phyloP scores from a whole-genome alignment of 2,329 filamentous ascomycete genomes.

The Xylariaceae sp. region DNA sequence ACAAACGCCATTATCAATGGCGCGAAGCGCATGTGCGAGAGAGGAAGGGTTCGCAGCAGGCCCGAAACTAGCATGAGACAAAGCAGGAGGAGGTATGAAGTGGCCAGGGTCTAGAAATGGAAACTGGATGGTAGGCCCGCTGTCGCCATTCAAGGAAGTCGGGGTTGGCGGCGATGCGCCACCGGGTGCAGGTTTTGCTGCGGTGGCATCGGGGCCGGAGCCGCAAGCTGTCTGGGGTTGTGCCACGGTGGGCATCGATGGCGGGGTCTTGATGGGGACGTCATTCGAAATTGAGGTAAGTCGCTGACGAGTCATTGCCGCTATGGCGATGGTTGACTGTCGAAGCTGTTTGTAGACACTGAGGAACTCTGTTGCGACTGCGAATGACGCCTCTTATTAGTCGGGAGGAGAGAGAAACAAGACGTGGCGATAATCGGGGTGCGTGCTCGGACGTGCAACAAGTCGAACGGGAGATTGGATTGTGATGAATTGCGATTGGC shows the following conservation, averaged over 20 bases:
- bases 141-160: constrained; percentile 23
- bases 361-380: constrained; percentile 25
- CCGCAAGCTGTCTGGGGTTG: constrained; percentile 13
- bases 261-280: constrained; percentile 21
- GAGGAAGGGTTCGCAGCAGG: constrained; percentile 33
- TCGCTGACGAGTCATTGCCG: constrained; percentile 33
- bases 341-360: constrained; percentile 27
- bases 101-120: constrained; percentile 13
- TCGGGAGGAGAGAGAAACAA: constrained; percentile 4
- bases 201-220: constrained; percentile 11
- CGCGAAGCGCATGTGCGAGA: constrained; percentile 39
- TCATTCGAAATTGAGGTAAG: constrained; percentile 21
- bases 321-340: constrained; percentile 30
- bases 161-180: constrained; percentile 25
- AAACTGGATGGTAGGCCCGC: constrained; percentile 13
- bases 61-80: constrained; percentile 27
- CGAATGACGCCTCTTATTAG: constrained; percentile 16
- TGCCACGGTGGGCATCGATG: constrained; percentile 24
- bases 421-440: constrained; percentile 21
- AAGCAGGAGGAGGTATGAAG: constrained; percentile 26
- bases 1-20: constrained; percentile 40
- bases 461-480: constrained; percentile 1
- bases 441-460: background rate
- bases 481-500: constrained; percentile 1
- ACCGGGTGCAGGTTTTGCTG: constrained; percentile 12